Percentiles rank a stretch among this genome's conserved stretches.
Evolutionary conservation across 768 basidiomycete species (phyloP).

Genomic region (Rhizopogon rudus): DNA sequence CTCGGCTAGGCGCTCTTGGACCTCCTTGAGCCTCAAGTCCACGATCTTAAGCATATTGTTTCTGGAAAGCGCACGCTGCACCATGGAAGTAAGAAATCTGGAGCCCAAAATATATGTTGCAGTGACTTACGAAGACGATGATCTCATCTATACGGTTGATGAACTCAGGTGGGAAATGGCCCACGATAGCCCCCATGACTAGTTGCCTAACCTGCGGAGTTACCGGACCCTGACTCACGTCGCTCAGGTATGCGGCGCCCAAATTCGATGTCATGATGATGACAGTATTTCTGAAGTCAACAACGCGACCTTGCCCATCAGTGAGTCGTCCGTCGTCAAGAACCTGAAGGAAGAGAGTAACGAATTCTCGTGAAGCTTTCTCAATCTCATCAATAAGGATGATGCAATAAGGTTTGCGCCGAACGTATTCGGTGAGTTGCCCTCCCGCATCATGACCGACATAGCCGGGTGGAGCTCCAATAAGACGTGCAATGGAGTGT

Average conservation of each 20-base stretch:
- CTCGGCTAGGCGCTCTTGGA: conserved; percentile 74
- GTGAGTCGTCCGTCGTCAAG: conserved; percentile 91
- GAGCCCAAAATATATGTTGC: conserved; percentile 6
- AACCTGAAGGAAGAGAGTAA: conserved; percentile 74
- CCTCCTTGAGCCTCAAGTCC: conserved; percentile 80
- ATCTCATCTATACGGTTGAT: conserved; percentile 87
- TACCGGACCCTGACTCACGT: conserved; percentile 69
- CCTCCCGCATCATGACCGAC: conserved; percentile 89
- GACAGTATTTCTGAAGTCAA: conserved; percentile 87
- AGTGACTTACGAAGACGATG: conserved; percentile 54
- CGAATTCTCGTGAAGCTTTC: conserved; percentile 78
- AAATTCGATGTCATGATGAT: conserved; percentile 95
- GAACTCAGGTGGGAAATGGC: conserved; percentile 91
- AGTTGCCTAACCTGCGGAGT: conserved; percentile 51
- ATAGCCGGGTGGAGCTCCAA: conserved; percentile 78
- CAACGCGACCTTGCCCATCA: conserved; percentile 86
- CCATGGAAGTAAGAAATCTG: conserved; percentile 20
- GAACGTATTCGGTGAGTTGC: conserved; percentile 89
- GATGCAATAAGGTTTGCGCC: conserved; percentile 86
- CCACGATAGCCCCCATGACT: conserved; percentile 76
- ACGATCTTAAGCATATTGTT: conserved; percentile 81
- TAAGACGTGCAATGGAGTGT: conserved; percentile 68
- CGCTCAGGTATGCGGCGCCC: conserved; percentile 72
- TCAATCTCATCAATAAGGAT: conserved; percentile 87
- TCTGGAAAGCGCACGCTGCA: conserved; percentile 74